Conservation (phyloP, 225 moss, liverwort and hornwort species). For the Thuidium tamariscinum region DNA sequence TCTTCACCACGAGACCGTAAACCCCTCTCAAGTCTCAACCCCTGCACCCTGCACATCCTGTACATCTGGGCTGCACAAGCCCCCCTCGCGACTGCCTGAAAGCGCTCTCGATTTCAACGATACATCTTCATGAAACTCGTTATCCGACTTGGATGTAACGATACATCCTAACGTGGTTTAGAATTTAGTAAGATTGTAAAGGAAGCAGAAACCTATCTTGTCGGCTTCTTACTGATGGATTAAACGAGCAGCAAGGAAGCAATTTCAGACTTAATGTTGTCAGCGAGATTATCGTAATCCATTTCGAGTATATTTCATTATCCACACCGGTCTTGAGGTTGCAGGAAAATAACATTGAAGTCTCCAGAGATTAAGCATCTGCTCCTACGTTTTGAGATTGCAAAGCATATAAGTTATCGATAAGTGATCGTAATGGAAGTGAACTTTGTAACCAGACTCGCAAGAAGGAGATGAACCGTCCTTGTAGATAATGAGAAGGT, state of each 20-base stretch:
- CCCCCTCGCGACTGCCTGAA: neutral
- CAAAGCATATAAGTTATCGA: fast-evolving
- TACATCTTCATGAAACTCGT: neutral
- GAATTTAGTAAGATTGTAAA: neutral
- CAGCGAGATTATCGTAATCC: neutral
- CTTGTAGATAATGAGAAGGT: neutral
- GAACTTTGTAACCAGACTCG: neutral
- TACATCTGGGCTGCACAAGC: neutral
- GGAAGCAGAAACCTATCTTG: neutral
- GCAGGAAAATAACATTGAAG: no score
- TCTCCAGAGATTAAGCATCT: neutral
- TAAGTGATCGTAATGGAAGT: neutral
- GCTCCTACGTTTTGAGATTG: neutral
- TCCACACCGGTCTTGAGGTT: no score
- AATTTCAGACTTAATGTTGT: neutral
- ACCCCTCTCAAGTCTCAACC: neutral
- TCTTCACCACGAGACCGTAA: neutral
- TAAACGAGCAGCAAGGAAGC: neutral
- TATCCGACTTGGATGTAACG: no score
- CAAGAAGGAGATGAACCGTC: neutral
- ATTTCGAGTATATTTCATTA: neutral
- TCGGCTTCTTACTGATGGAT: neutral
- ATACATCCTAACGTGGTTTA: neutral
- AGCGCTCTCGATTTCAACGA: neutral
- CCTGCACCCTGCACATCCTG: neutral